A percentile compares a stretch with the other conserved stretches of the same genome.
Evolutionary conservation across 768 basidiomycete species (phyloP).

Genomic region (Tricholoma bakamatsutake): DNA sequence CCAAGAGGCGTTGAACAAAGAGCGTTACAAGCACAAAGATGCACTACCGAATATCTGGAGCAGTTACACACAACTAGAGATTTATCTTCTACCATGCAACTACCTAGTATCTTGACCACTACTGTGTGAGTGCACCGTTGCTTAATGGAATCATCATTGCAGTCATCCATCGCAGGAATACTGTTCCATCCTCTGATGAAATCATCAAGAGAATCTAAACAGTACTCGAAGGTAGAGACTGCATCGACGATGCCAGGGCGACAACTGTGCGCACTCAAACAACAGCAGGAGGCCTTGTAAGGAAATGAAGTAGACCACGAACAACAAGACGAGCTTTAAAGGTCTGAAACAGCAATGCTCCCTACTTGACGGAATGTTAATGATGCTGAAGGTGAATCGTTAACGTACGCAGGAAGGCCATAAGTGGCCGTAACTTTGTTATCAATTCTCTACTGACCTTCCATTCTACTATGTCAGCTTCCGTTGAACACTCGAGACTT

Average conservation of each 20-base stretch:
- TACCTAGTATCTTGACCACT: no score
- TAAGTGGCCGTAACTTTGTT: neutral
- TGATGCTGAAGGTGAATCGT: neutral
- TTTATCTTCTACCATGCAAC: no score
- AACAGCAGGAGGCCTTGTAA: neutral
- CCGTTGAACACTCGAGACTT: neutral
- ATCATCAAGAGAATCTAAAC: constrained; percentile 7
- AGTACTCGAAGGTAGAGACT: constrained; percentile 18
- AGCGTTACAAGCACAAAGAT: no score
- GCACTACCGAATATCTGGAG: no score
- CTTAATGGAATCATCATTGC: constrained; percentile 48
- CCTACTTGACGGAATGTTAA: neutral
- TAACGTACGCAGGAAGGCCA: neutral
- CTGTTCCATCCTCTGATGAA: constrained; percentile 17
- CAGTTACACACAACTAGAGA: no score
- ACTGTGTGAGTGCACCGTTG: neutral
- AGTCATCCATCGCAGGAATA: constrained; percentile 79
- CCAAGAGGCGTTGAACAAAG: no score
- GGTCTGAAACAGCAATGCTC: neutral
- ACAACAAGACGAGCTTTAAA: neutral
- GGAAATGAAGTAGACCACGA: neutral
- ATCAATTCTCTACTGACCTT: neutral
- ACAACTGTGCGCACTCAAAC: constrained; percentile 5
- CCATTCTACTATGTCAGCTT: neutral
- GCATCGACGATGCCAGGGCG: constrained; percentile 19